Evolutionary conservation across 208 protist genomes (phyloP).

Genomic region (Wallacemonas sp.): DNA sequence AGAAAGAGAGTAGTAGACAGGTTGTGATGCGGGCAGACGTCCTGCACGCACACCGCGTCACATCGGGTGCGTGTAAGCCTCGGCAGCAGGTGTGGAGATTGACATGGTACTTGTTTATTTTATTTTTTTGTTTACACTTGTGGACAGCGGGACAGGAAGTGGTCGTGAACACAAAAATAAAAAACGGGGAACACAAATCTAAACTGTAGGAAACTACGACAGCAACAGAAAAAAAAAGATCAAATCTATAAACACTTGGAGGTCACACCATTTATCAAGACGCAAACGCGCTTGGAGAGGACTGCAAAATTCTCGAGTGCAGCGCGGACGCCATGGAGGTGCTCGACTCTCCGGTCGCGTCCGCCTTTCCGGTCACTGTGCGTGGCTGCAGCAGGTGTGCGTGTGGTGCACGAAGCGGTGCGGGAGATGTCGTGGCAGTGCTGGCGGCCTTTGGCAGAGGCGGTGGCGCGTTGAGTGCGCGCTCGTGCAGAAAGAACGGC

Average conservation of each 20-base stretch:
- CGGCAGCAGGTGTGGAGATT: no score
- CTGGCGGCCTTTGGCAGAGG: neutral
- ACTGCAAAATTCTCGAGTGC: neutral
- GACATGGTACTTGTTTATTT: neutral
- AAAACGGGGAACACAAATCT: slow-evolving; percentile 13
- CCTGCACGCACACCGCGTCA: no score
- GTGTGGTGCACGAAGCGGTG: neutral
- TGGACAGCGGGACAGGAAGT: neutral
- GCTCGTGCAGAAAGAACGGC: slow-evolving; percentile 1
- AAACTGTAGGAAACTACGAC: slow-evolving; percentile 6
- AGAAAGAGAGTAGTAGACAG: no score
- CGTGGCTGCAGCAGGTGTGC: neutral
- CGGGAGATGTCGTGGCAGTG: neutral
- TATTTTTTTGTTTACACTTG: neutral
- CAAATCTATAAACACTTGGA: neutral
- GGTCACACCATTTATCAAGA: neutral
- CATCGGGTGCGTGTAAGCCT: no score
- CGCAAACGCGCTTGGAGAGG: neutral
- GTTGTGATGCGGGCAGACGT: no score
- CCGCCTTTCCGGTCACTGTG: neutral
- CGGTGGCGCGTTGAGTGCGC: slow-evolving; percentile 1
- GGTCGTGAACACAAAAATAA: slow-evolving; percentile 27
- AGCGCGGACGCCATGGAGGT: neutral
- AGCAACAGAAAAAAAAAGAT: neutral
- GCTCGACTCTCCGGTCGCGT: neutral